phyloP scores from a whole-genome alignment of 306 rosid species.

The Castanea mollissima region DNA sequence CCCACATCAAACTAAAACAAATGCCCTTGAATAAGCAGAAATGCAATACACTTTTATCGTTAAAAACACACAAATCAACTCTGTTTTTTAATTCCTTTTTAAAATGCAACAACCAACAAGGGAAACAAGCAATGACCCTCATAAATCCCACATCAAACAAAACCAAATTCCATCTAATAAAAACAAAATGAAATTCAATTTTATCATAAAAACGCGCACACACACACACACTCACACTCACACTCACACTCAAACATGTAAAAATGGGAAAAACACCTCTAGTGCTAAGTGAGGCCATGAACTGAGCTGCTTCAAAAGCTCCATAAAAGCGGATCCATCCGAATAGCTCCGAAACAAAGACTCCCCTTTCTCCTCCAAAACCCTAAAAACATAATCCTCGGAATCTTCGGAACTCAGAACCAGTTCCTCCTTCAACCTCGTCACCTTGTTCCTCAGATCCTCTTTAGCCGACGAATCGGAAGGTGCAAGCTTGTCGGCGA shows the following conservation, averaged over 20 bases:
- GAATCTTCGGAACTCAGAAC: slow-evolving; percentile 24
- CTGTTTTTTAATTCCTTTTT: no score
- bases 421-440: slow-evolving; percentile 32
- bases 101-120: no score
- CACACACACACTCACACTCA: no score
- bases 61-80: not conserved
- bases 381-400: slow-evolving; percentile 16
- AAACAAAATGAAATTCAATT: not conserved
- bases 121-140: not conserved
- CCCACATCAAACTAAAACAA: not conserved
- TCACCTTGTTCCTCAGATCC: slow-evolving; percentile 18
- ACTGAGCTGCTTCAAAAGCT: slow-evolving; percentile 53
- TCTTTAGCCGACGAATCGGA: not conserved
- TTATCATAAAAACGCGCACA: no score
- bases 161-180: not conserved
- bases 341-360: slow-evolving; percentile 13
- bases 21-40: not conserved
- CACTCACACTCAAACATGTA: not conserved
- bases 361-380: slow-evolving; percentile 37
- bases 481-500: slow-evolving; percentile 1
- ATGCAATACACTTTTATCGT: not conserved
- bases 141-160: not conserved
- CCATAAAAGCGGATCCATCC: slow-evolving; percentile 24
- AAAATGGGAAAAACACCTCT: slow-evolving; percentile 34
- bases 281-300: slow-evolving; percentile 49